Evolutionary conservation across 2,329 filamentous ascomycete species (phyloP), one percentile per base, ranked within the genome.

Genomic region (Nigrospora sphaerica): DNA sequence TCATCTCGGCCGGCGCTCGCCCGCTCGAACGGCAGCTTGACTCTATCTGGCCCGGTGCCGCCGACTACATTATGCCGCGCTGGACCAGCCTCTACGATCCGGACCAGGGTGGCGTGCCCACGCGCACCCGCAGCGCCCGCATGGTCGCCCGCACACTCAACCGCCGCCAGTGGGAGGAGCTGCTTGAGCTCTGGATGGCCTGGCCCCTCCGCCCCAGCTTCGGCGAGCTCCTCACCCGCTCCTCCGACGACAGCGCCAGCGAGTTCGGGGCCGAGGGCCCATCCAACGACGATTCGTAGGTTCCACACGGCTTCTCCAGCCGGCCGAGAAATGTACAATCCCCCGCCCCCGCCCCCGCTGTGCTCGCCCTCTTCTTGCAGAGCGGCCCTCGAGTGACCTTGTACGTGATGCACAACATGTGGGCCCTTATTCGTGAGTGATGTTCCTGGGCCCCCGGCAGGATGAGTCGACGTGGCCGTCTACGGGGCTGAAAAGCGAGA

Each of bases 151-250:
- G 81, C 5, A 59, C 63, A 23, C 53, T 87, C 47, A 80, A 74
- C 38, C 61, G 69, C 52, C 56, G 59, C 13, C 81, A 86, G 68
- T 70, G 81, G 60, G 59, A 70, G 16, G 78, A 84, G 49, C 63
- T 88, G 14, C 50, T 81, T 5, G 69, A 77, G 52, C 73, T 75
- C 0, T 88, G 80, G 72, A 70, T 79, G 61, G 66, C 74, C 43
- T 88, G 84, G 84, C 83, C 83, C 0, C 86, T 86, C 52, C 63
- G 65, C 3, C 81, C 80, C 1, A 53, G 58, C 3, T 76, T 75
- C 50, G 39, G 61, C 6, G 67, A 77, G 48, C 61, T 81, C 44
- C 62, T 80, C n/a, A 64, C 64, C 6, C 65, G 73, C 4, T 48
- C 46, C 2, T 52, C 62, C 0, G 49, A 56, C 0, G 58, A 58